Evolutionary conservation across 192 early-diverging fungal genomes (phyloP), one percentile per base, ranked within the genome.

Genomic region (Piromyces sp.): DNA sequence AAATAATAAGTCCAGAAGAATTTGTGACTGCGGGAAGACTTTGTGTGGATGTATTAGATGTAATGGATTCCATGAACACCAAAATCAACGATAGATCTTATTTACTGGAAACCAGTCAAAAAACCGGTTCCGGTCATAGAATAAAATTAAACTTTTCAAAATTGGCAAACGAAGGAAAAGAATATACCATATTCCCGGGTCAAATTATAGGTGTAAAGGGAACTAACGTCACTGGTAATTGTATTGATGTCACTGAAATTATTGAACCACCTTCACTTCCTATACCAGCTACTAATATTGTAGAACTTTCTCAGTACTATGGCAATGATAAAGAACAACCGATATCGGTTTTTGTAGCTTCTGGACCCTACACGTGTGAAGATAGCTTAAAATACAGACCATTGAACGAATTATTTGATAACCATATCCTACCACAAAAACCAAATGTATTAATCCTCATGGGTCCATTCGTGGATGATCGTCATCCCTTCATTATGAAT

Each of bases 311-410:
- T 17, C 81, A 82, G 15, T 85, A 91, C 29, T 90, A 92, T 38
- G 14, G 84, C 84, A 30, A 87, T 86, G 38, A 78, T 85, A 40
- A 87, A 85, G 81, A 83, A 29, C 80, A 68, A 1, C 81, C 79
- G 31, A 81, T 84, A 29, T 81, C 81, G 2, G 37, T 96, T 13
- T 80, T 95, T 2, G 85, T 94, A 17, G 93, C 95, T 12, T 86
- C 92, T 3, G 97, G 97, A 0, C 97, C 97, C 17, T 99, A 91
- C 84, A 95, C 95, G 14, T 84, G 96, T 30, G 89, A 90, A 13
- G 92, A 93, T 79, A 93, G 92, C 82, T 87, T 96, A 17, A 85
- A 89, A 17, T 99, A 92, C 82, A 93, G 96, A 81, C 94, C 96
- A 12, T 88, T 98, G 82, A 86, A 89, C 26, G 95, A 92, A 26